Percentiles rank a stretch among this genome's conserved stretches.
Conservation (phyloP, 371 early-diverging fungal species). For the Syncephalastrum racemosum region DNA sequence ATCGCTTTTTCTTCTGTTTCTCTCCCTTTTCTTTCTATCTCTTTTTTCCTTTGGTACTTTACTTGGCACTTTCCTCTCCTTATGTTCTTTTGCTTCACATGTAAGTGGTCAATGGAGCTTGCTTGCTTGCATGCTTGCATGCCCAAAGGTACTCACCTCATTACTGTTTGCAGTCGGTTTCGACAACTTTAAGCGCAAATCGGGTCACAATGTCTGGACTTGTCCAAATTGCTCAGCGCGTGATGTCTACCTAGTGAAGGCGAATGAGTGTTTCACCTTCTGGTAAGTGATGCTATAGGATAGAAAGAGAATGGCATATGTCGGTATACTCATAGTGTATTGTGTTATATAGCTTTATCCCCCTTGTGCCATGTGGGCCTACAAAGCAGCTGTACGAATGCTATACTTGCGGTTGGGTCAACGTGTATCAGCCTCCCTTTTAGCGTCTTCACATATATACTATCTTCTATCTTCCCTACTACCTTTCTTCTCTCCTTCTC, state of each 20-base stretch:
- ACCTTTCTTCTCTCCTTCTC: background rate
- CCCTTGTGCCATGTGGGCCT: conserved; percentile 43
- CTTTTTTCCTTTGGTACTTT: background rate
- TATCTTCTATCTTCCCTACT: background rate
- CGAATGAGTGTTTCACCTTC: conserved; percentile 49
- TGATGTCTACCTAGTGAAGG: conserved; percentile 39
- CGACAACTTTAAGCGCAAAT: conserved; percentile 42
- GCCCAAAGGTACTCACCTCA: background rate
- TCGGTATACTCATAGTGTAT: background rate
- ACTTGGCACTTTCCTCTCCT: conserved; percentile 3
- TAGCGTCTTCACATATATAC: conserved; percentile 5
- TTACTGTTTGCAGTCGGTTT: conserved; percentile 33
- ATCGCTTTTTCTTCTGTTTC: background rate
- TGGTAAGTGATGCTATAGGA: conserved; percentile 13
- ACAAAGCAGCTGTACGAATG: conserved; percentile 45
- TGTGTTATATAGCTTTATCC: conserved; percentile 32
- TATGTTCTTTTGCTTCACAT: conserved; percentile 44
- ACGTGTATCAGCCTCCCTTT: conserved; percentile 38
- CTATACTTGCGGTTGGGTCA: conserved; percentile 46
- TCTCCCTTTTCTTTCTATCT: conserved; percentile 5
- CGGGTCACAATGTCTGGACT: conserved; percentile 31
- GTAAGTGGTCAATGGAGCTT: conserved; percentile 17
- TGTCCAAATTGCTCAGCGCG: conserved; percentile 49
- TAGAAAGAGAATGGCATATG: background rate
- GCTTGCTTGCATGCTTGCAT: too few species aligned